Conservation (phyloP, 2,329 filamentous ascomycete genomes). For the Colletotrichum sidae region DNA sequence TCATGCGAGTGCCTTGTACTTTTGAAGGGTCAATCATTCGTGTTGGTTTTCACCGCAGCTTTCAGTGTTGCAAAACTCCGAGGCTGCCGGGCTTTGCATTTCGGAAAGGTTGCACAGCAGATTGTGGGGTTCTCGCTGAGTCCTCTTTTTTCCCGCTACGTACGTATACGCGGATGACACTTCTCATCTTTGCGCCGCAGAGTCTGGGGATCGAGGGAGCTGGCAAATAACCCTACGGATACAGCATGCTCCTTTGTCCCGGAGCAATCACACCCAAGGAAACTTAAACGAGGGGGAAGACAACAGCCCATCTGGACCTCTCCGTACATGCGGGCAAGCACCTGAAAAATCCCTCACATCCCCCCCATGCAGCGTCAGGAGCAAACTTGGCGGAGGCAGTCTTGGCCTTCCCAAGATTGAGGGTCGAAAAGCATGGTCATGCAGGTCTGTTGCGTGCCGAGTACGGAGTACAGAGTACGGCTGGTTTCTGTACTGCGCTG, state of each 20-base stretch:
- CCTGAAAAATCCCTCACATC: conserved; percentile 29
- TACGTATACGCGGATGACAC: neutral
- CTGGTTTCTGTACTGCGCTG: neutral
- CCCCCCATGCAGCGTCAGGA: conserved; percentile 12
- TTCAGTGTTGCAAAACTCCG: neutral
- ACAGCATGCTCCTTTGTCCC: conserved; percentile 25
- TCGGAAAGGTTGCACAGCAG: conserved; percentile 11
- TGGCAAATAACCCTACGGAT: conserved; percentile 9
- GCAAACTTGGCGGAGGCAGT: conserved; percentile 20
- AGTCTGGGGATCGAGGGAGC: conserved; percentile 28
- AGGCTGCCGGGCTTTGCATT: neutral
- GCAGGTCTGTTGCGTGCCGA: neutral
- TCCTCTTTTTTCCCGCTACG: too few relatives aligned
- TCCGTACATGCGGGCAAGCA: conserved; percentile 3
- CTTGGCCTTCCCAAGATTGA: neutral
- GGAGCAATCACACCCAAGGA: conserved; percentile 27
- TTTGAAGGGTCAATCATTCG: conserved; percentile 18
- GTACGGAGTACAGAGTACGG: conserved; percentile 5
- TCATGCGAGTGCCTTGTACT: conserved; percentile 32
- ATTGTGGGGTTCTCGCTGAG: conserved; percentile 1
- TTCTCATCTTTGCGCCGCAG: conserved; percentile 6
- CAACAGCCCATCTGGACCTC: conserved; percentile 19
- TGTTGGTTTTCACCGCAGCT: conserved; percentile 13
- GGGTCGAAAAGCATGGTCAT: neutral
- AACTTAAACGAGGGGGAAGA: conserved; percentile 6